Conservation (phyloP, 345 rosid genomes). For the Syzygium jambos region DNA sequence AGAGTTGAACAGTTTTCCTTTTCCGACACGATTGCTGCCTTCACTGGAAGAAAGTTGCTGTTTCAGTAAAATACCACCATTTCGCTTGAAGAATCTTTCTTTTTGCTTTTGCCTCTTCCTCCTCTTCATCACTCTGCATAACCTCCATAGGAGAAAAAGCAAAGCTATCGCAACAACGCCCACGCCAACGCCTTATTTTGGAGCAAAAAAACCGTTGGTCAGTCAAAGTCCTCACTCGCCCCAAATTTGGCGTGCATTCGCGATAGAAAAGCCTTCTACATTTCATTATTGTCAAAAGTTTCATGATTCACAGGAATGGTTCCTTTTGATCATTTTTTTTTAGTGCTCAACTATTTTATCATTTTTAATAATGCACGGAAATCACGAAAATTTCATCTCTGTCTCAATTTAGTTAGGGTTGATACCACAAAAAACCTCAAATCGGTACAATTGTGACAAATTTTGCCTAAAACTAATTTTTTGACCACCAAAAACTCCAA, state of each 20-base stretch:
- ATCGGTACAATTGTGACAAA: no score
- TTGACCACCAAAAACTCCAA: no score
- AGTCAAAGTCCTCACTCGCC: background rate
- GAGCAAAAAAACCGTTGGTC: background rate
- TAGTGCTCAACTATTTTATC: background rate
- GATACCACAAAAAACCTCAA: no score
- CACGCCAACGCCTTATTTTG: background rate
- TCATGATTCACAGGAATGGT: background rate
- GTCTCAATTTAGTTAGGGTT: background rate
- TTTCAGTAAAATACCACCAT: slow-evolving; percentile 5
- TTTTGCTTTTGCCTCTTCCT: background rate
- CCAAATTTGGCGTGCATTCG: no score
- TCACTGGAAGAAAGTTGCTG: background rate
- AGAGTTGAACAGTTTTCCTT: background rate
- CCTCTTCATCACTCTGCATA: background rate
- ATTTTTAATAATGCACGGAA: background rate
- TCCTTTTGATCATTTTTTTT: no score
- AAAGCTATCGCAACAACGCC: background rate
- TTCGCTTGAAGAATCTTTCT: slow-evolving; percentile 1
- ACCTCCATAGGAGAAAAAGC: background rate
- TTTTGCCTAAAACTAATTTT: no score
- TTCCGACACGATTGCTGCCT: background rate
- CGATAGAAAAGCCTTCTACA: no score
- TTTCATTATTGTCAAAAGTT: background rate
- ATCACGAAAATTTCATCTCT: no score